phyloP scores from a whole-genome alignment of 441 rosid species.

The Croton laevigatus region DNA sequence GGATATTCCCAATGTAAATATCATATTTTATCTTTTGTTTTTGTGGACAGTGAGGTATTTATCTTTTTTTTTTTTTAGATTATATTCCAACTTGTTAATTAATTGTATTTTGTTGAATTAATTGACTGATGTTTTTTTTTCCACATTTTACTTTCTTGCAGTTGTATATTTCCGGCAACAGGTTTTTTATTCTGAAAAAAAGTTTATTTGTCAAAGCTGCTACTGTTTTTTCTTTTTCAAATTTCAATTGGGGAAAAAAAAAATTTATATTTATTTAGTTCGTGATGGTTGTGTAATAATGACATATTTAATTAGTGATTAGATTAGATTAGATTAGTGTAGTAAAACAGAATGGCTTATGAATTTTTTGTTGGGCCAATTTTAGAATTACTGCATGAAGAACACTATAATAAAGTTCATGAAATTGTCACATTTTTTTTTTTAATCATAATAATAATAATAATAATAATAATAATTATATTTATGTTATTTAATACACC shows the following conservation, averaged over 20 bases:
- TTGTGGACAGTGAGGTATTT: slow-evolving; percentile 29
- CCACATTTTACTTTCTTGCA: slow-evolving; percentile 24
- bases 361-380: too few relatives aligned
- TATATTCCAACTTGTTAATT: neutral
- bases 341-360: too few relatives aligned
- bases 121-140: neutral
- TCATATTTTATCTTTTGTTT: slow-evolving; percentile 22
- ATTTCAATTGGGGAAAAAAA: neutral
- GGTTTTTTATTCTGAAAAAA: slow-evolving; percentile 6
- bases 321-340: too few relatives aligned
- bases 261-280: neutral
- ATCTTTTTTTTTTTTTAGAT: neutral
- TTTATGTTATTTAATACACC: too few relatives aligned
- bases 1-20: slow-evolving; percentile 49
- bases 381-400: too few relatives aligned
- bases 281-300: slow-evolving; percentile 2
- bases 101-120: neutral
- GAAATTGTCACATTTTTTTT: too few relatives aligned
- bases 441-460: too few relatives aligned
- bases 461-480: too few relatives aligned
- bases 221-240: slow-evolving; percentile 10
- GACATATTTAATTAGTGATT: neutral
- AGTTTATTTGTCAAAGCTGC: slow-evolving; percentile 12
- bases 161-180: slow-evolving; percentile 47
- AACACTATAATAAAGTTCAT: too few relatives aligned